Base-by-base conservation (phyloP, 805 yeast genomes). In the Teunomyces cretensis region DNA sequence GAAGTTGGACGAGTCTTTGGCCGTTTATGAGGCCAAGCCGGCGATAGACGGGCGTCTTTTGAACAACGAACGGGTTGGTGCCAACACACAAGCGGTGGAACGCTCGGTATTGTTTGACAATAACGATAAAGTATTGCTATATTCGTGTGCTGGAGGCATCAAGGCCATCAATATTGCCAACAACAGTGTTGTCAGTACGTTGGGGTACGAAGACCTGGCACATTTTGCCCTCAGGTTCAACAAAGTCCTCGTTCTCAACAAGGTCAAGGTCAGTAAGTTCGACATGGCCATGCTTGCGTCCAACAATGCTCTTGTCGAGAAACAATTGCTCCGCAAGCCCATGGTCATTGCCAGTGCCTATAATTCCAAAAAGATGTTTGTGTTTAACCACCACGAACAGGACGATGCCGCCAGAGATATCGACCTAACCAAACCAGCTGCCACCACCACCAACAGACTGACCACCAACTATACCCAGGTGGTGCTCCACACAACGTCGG, bases 401-500 rank as follows among this genome's bases (percentile, higher is more conserved):
- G 33, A 24, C n/a, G 35, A 41, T 26, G 33, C 11, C 7, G 40
- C 28, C 35, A 39, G 52, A 30, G 56, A 51, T 30, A 19, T 46
- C 12, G 47, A 51, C 6, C 14, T 43, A 12, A 32, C 44, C 7
- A 4, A 14, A 8, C 33, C 7, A n/a, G 6, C 17, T 26, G 13
- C n/a, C 7, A 13, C 15, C 9, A 11, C 19, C 12, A 27, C 13
- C 14, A 6, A 39, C 19, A 36, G 26, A n/a, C 9, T 8, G 2
- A 11, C n/a, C 44, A 31, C 37, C 30, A 37, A 31, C n/a, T 24
- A 22, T 19, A 11, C 28, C 12, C 38, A 30, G 17, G 46, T 19
- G 14, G 52, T 52, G 2, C 40, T 60, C 8, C 64, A 74, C 49
- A 74, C 79, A 1, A 62, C 73, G 3, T 39, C 62, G 9, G 79